Conservation (phyloP, 2,329 filamentous ascomycete genomes). For the Periconia digitata region DNA sequence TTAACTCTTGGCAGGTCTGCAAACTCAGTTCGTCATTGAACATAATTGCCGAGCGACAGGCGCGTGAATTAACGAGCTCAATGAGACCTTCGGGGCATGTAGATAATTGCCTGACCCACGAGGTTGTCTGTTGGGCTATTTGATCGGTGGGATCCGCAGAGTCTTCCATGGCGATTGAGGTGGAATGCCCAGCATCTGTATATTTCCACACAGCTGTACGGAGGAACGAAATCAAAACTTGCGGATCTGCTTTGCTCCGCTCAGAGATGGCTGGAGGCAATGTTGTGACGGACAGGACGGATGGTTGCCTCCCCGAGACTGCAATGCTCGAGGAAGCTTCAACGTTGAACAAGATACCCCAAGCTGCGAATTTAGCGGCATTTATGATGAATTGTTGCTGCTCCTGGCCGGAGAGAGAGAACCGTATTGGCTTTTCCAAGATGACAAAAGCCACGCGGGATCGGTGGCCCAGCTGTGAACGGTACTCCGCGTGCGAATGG, state of each 20-base stretch:
- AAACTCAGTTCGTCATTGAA: conserved; percentile 71
- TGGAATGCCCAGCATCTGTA: conserved; percentile 15
- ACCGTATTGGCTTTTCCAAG: conserved; percentile 59
- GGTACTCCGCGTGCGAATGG: conserved; percentile 14
- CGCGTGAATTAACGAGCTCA: conserved; percentile 73
- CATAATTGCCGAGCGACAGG: conserved; percentile 81
- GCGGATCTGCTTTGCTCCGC: conserved; percentile 72
- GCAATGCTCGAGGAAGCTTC: conserved; percentile 5
- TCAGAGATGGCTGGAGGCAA: conserved; percentile 75
- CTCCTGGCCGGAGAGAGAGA: conserved; percentile 67
- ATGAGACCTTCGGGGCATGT: conserved; percentile 74
- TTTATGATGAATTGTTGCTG: conserved; percentile 58
- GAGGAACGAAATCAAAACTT: conserved; percentile 71
- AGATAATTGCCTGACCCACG: conserved; percentile 65
- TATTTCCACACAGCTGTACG: conserved; percentile 73
- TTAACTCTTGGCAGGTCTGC: conserved; percentile 60
- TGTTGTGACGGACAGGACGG: conserved; percentile 52
- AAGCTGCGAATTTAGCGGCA: conserved; percentile 62
- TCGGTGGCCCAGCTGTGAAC: conserved; percentile 34
- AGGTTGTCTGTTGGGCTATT: conserved; percentile 2
- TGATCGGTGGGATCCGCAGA: background rate
- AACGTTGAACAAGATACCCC: conserved; percentile 73
- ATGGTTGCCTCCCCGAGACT: conserved; percentile 7
- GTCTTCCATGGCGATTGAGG: background rate
- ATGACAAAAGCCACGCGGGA: conserved; percentile 32